These are phyloP conservation scores for Picea engelmannii DNA, from an alignment of 83 land plant species.

Conservation along the genomic window DNA sequence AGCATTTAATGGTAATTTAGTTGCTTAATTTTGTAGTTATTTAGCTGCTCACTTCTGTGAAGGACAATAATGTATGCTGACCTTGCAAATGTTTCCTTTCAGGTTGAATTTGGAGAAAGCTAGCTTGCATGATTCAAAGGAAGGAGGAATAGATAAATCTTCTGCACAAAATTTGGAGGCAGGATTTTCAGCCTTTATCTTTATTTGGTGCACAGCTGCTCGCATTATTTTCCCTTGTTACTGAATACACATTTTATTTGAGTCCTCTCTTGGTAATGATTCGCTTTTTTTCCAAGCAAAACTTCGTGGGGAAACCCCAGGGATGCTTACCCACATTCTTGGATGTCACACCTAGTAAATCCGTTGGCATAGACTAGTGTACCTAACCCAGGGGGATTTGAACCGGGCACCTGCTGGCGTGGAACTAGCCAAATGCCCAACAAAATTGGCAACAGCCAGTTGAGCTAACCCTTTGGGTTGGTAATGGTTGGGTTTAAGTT, in stretches of 20 bases:
- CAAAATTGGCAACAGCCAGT: too few species aligned
- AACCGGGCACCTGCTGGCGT: too few species aligned
- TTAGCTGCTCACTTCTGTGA: neutral
- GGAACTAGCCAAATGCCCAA: too few species aligned
- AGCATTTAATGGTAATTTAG: neutral
- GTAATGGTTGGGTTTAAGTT: neutral
- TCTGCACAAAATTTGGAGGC: slow-evolving; percentile 80
- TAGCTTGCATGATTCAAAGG: slow-evolving; percentile 19
- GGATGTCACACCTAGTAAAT: too few species aligned
- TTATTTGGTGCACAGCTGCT: too few species aligned
- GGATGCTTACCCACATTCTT: too few species aligned
- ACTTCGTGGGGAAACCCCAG: too few species aligned
- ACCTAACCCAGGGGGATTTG: too few species aligned
- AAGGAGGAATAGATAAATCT: slow-evolving; percentile 37
- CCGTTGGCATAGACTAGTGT: too few species aligned
- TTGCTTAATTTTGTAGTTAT: neutral
- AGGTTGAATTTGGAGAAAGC: slow-evolving; percentile 12
- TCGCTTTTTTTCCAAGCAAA: too few species aligned
- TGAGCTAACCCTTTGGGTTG: neutral
- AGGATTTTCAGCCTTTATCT: neutral
- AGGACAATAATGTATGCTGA: neutral
- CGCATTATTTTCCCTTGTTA: neutral
- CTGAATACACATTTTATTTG: neutral
- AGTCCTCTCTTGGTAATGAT: neutral
- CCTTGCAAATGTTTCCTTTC: neutral